These are phyloP conservation scores for Vitis hybrid DNA, from an alignment of 177 flowering plant genomes.

Conservation along the genomic window DNA sequence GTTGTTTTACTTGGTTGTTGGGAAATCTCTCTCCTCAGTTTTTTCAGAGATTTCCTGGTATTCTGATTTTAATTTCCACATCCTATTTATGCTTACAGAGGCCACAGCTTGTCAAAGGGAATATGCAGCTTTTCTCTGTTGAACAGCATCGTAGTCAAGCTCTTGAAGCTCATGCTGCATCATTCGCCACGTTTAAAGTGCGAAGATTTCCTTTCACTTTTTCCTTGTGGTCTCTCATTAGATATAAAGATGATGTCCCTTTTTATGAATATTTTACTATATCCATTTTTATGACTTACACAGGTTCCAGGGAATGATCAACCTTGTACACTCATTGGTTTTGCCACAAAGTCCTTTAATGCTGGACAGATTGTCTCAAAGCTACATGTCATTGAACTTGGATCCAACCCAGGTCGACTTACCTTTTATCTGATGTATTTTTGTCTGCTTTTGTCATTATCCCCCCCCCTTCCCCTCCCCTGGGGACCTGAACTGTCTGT, in stretches of 20 bases:
- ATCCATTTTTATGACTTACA: conserved; percentile 9
- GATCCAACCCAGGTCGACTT: conserved; percentile 88
- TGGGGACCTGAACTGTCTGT: too few relatives aligned
- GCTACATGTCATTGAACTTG: conserved; percentile 96
- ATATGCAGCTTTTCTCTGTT: conserved; percentile 97
- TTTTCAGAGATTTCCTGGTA: not conserved
- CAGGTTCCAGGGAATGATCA: conserved; percentile 94
- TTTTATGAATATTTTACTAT: not conserved
- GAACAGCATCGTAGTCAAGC: conserved; percentile 99
- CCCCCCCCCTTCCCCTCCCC: not conserved
- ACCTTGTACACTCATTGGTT: conserved; percentile 82
- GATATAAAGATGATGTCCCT: not conserved
- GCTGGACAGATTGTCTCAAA: conserved; percentile 93
- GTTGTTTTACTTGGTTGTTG: not conserved
- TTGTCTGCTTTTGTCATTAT: not conserved
- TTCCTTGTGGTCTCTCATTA: not conserved
- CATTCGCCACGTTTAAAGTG: conserved; percentile 89
- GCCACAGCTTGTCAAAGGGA: conserved; percentile 96
- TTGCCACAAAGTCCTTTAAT: conserved; percentile 84
- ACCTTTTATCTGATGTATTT: not conserved
- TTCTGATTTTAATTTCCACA: conserved; percentile 3
- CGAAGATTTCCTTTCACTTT: conserved; percentile 7
- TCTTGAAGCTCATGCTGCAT: conserved; percentile 99
- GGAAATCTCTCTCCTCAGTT: not conserved
- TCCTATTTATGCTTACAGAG: conserved; percentile 43